Conservation (phyloP, 2,329 filamentous ascomycete genomes). For the Monilinia fructicola region DNA sequence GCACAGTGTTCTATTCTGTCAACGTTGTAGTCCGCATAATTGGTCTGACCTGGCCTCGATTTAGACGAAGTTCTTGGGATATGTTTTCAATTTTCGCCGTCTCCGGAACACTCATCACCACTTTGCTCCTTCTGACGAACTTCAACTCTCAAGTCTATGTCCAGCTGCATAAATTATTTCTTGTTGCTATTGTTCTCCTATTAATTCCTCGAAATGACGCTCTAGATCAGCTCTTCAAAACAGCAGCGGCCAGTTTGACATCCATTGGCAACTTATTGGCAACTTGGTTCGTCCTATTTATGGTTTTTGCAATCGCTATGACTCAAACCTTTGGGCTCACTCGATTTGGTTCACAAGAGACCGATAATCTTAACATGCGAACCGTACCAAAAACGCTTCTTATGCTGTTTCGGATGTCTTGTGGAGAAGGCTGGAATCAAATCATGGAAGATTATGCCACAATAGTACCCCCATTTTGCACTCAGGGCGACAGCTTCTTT, state of each 20-base stretch:
- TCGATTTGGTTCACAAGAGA: conserved; percentile 73
- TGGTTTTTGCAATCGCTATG: conserved; percentile 93
- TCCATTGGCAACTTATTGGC: conserved; percentile 89
- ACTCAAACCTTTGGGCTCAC: conserved; percentile 96
- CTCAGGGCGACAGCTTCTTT: conserved; percentile 69
- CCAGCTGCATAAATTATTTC: conserved; percentile 88
- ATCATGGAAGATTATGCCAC: conserved; percentile 94
- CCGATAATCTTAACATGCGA: conserved; percentile 83
- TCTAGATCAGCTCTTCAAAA: conserved; percentile 97
- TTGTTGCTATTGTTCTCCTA: conserved; percentile 84
- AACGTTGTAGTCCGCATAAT: conserved; percentile 84
- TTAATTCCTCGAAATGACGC: conserved; percentile 96
- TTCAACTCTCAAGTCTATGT: conserved; percentile 61
- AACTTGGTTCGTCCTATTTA: conserved; percentile 95
- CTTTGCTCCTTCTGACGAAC: conserved; percentile 69
- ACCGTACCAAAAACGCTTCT: conserved; percentile 93
- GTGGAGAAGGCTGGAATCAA: conserved; percentile 93
- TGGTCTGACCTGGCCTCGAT: conserved; percentile 88
- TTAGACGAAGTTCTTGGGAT: conserved; percentile 93
- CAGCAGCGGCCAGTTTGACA: conserved; percentile 87
- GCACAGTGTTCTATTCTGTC: conserved; percentile 77
- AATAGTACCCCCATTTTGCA: conserved; percentile 78
- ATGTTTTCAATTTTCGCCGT: conserved; percentile 82
- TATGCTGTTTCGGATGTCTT: conserved; percentile 87
- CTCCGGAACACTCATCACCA: conserved; percentile 75